These are phyloP conservation scores for Mycena chlorophos DNA, from an alignment of 768 basidiomycete species.

Conservation along the genomic window DNA sequence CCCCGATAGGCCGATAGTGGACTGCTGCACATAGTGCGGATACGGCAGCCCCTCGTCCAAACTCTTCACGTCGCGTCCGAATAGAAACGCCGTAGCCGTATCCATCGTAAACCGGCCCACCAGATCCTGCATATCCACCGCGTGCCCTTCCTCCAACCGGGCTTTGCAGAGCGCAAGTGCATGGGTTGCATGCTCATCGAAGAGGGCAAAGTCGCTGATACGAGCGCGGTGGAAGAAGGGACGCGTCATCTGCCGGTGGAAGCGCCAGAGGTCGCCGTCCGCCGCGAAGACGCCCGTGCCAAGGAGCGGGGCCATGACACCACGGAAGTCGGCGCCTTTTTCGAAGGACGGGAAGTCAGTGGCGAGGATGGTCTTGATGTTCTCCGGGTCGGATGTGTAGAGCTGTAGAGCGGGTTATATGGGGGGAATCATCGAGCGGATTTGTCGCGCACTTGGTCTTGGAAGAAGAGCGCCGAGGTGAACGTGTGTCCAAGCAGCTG, in stretches of 20 bases:
- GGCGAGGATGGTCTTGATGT: constrained; percentile 49
- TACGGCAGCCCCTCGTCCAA: constrained; percentile 51
- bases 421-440: neutral
- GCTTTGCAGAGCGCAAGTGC: constrained; percentile 45
- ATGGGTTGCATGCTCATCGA: constrained; percentile 55
- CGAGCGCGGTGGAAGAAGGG: constrained; percentile 69
- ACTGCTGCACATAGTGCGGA: constrained; percentile 34
- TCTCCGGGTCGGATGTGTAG: constrained; percentile 45
- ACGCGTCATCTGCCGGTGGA: constrained; percentile 67
- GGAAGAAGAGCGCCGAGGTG: constrained; percentile 7
- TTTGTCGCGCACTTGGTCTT: constrained; percentile 3
- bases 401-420: constrained; percentile 29
- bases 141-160: constrained; percentile 45
- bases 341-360: constrained; percentile 48
- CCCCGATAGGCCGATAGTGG: neutral
- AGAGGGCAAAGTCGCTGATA: constrained; percentile 63
- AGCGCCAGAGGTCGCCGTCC: constrained; percentile 69
- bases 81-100: constrained; percentile 59
- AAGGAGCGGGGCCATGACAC: constrained; percentile 35
- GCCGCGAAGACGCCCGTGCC: constrained; percentile 64
- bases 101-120: constrained; percentile 60
- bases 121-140: constrained; percentile 65
- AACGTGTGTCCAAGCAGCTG: neutral
- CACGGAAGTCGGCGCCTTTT: constrained; percentile 36
- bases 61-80: constrained; percentile 47